A percentile compares a stretch with the other conserved stretches of the same genome.
These are phyloP conservation scores for Phytophthora europaea DNA, from an alignment of 352 stramenopile genomes.

Conservation along the genomic window DNA sequence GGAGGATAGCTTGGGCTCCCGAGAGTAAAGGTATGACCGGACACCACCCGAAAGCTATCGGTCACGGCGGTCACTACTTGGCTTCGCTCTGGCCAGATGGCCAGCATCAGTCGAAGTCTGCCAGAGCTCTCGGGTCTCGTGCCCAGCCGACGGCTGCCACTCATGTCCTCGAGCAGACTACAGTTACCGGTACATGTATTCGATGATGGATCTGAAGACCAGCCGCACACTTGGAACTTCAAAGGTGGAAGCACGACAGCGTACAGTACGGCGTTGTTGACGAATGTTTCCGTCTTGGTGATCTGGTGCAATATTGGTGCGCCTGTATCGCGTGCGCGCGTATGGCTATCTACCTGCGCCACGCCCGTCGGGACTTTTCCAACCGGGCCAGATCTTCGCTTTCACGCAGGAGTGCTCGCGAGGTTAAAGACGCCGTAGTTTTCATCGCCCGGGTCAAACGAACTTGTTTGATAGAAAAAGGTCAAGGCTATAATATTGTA, in stretches of 20 bases:
- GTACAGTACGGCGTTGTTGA: neutral
- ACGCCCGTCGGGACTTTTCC: too few relatives aligned
- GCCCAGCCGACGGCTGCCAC: neutral
- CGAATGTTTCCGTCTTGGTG: slow-evolving; percentile 1
- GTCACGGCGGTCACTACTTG: slow-evolving; percentile 17
- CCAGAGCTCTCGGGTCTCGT: neutral
- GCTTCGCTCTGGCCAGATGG: slow-evolving; percentile 18
- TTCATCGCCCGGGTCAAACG: too few relatives aligned
- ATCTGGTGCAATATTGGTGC: neutral
- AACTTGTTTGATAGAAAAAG: too few relatives aligned
- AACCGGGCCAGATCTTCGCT: too few relatives aligned
- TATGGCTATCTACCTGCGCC: too few relatives aligned
- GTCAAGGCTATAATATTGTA: too few relatives aligned
- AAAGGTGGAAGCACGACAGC: neutral
- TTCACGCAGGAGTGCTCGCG: too few relatives aligned
- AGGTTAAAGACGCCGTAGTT: too few relatives aligned
- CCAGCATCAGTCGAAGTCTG: neutral
- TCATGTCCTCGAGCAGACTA: neutral
- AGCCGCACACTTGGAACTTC: neutral
- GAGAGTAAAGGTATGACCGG: slow-evolving; percentile 21
- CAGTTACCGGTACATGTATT: neutral
- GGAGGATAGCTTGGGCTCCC: slow-evolving; percentile 24
- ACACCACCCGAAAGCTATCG: slow-evolving; percentile 19
- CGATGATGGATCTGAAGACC: neutral
- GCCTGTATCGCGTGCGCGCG: neutral